These are phyloP conservation scores for Talaromyces adpressus DNA, from an alignment of 495 filamentous ascomycete species.

Conservation along the genomic window DNA sequence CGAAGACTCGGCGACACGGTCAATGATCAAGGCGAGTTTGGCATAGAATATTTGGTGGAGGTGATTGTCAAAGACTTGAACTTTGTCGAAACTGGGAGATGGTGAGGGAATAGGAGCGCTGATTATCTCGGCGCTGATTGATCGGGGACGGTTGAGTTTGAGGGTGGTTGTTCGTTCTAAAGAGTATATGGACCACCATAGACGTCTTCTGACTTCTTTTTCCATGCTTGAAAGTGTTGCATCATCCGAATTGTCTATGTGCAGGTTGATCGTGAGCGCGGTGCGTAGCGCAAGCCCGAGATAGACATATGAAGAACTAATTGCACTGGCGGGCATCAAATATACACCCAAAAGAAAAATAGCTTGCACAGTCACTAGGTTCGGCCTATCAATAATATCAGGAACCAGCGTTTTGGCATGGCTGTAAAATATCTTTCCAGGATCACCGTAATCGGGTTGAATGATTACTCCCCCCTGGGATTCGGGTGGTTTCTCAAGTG, in stretches of 20 bases:
- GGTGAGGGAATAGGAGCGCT: constrained; percentile 2
- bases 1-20: neutral
- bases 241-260: constrained; percentile 14
- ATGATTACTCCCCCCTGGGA: neutral
- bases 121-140: neutral
- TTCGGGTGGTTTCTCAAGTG: neutral
- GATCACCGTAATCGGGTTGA: constrained; percentile 1
- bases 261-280: constrained; percentile 44
- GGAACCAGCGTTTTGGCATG: constrained; percentile 16
- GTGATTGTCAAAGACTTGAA: neutral
- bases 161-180: constrained; percentile 13
- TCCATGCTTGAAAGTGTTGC: neutral
- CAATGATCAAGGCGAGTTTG: neutral
- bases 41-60: neutral
- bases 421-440: constrained; percentile 13
- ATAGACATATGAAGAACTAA: constrained; percentile 19
- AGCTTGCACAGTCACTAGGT: constrained; percentile 17
- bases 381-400: constrained; percentile 15
- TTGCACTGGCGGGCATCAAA: constrained; percentile 17
- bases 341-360: constrained; percentile 18
- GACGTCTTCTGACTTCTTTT: constrained; percentile 14
- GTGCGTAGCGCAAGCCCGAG: constrained; percentile 43
- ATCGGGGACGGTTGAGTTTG: neutral
- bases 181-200: constrained; percentile 24
- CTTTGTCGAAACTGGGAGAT: constrained; percentile 5